Evolutionary conservation across 2,329 filamentous ascomycete species (phyloP).

Genomic region (Sclerotinia minor): DNA sequence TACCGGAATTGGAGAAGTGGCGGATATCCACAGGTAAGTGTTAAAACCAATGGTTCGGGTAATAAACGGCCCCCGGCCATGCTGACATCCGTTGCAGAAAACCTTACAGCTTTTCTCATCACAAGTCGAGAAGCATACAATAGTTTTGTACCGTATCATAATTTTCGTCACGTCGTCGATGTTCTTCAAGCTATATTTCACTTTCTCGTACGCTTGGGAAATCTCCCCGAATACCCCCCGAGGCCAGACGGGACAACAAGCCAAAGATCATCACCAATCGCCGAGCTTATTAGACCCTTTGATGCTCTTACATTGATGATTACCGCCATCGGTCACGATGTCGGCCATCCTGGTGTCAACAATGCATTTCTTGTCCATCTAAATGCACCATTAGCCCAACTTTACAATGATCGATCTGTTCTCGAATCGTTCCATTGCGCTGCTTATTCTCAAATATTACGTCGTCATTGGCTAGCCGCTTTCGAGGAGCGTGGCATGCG

Average conservation of each 20-base stretch:
- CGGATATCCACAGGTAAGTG: constrained; percentile 71
- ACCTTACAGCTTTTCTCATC: constrained; percentile 81
- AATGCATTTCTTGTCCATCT: constrained; percentile 93
- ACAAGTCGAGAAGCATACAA: constrained; percentile 95
- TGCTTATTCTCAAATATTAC: constrained; percentile 92
- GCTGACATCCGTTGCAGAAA: constrained; percentile 58
- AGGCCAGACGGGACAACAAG: constrained; percentile 26
- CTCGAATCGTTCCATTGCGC: constrained; percentile 97
- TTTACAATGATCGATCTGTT: constrained; percentile 97
- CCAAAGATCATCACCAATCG: constrained; percentile 62
- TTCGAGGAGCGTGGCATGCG: constrained; percentile 80
- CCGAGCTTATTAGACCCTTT: constrained; percentile 75
- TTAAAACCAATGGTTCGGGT: constrained; percentile 33
- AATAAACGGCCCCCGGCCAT: constrained; percentile 33
- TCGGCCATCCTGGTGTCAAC: constrained; percentile 96
- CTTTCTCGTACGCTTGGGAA: constrained; percentile 80
- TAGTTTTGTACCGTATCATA: constrained; percentile 93
- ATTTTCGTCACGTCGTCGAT: constrained; percentile 96
- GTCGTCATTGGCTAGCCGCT: constrained; percentile 83
- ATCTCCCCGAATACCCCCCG: constrained; percentile 66
- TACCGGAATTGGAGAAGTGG: constrained; percentile 81
- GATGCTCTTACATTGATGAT: constrained; percentile 87
- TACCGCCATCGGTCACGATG: constrained; percentile 96
- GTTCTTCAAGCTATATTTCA: constrained; percentile 91
- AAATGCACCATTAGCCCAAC: constrained; percentile 87